These are phyloP conservation scores for Rhodocollybia butyracea DNA, from an alignment of 768 basidiomycete genomes.

Conservation along the genomic window DNA sequence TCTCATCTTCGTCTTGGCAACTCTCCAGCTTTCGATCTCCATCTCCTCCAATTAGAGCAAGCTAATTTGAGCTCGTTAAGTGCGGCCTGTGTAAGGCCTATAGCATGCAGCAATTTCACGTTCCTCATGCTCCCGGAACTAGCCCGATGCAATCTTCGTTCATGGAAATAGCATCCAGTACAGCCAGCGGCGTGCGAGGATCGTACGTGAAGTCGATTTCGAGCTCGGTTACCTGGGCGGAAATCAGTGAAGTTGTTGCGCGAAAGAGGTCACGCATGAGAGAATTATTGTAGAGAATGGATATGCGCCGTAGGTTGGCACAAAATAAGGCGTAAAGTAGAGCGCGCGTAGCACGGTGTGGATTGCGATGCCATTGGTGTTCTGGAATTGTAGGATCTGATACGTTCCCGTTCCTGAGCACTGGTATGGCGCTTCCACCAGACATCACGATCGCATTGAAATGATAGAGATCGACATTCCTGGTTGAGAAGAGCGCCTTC, in stretches of 20 bases:
- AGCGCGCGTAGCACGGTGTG: not conserved
- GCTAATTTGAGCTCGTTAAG: not conserved
- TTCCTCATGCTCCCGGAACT: not conserved
- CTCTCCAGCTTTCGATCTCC: not conserved
- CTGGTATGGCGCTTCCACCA: too few relatives aligned
- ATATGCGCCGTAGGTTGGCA: not conserved
- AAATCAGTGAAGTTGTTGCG: not conserved
- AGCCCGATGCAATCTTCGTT: not conserved
- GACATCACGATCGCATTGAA: not conserved
- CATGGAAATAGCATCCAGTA: not conserved
- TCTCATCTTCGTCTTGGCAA: not conserved
- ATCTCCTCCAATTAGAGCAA: not conserved
- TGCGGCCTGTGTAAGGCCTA: not conserved
- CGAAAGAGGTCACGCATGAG: not conserved
- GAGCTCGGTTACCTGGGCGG: constrained; percentile 2
- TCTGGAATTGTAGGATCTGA: not conserved
- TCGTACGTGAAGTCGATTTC: not conserved
- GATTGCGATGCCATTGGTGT: not conserved
- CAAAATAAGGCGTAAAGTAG: not conserved
- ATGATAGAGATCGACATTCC: not conserved
- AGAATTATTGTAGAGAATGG: not conserved
- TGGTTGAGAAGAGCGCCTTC: not conserved
- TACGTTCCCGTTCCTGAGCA: not conserved
- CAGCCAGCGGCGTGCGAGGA: not conserved
- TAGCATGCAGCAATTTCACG: not conserved